Evolutionary conservation across 2,329 filamentous ascomycete species (phyloP).

Genomic region (Stachybotrys chlorohalonatus): DNA sequence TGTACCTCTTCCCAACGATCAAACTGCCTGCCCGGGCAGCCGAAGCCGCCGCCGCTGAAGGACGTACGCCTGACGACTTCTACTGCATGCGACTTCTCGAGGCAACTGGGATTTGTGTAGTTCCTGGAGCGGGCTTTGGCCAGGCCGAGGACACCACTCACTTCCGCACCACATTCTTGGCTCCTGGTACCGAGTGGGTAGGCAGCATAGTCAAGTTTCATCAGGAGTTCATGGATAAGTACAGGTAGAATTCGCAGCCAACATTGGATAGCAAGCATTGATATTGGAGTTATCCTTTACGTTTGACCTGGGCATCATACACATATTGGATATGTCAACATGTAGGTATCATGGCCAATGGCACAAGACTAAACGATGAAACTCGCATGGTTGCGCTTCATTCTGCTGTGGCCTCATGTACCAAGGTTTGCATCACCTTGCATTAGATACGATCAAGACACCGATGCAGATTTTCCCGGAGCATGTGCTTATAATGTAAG

Average conservation of each 20-base stretch:
- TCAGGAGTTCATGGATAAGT: conserved; percentile 82
- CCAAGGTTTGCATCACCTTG: no score
- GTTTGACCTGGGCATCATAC: no score
- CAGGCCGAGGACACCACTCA: conserved; percentile 87
- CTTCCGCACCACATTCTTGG: conserved; percentile 94
- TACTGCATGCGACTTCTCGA: conserved; percentile 89
- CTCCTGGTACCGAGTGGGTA: conserved; percentile 93
- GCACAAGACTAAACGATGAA: no score
- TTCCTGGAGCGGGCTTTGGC: conserved; percentile 87
- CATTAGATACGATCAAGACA: no score
- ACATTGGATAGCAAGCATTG: not conserved
- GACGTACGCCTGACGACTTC: conserved; percentile 77
- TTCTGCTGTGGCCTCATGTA: no score
- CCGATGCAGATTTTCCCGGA: no score
- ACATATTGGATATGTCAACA: no score
- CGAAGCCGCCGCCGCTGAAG: conserved; percentile 65
- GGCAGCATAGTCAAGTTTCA: conserved; percentile 84
- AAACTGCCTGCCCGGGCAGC: conserved; percentile 66
- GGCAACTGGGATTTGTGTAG: conserved; percentile 88
- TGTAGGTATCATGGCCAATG: no score
- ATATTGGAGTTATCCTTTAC: no score
- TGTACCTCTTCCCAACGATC: conserved; percentile 99
- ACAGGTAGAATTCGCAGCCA: conserved; percentile 27
- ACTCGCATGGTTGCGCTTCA: no score
- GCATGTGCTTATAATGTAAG: no score